Conservation (phyloP, 2,329 filamentous ascomycete genomes). For the Ceratocystis harringtonii region DNA sequence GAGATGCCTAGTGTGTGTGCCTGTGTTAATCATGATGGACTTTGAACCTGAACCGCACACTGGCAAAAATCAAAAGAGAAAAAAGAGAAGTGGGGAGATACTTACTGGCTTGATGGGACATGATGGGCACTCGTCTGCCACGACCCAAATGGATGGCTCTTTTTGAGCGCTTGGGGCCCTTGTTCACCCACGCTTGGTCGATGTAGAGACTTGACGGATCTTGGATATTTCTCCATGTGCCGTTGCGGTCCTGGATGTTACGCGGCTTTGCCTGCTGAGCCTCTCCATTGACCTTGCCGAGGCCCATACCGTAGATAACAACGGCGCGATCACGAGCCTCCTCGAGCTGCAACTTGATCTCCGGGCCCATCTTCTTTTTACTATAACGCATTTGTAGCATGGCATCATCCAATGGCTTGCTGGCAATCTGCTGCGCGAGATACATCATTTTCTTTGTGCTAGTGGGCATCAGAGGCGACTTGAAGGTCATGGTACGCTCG, state of each 20-base stretch:
- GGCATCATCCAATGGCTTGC: conserved; percentile 88
- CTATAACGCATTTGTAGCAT: conserved; percentile 90
- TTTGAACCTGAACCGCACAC: background rate
- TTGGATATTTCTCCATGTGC: conserved; percentile 52
- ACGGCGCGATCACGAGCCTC: conserved; percentile 70
- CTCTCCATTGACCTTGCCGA: conserved; percentile 34
- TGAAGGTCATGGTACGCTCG: conserved; percentile 40
- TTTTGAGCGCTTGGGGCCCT: conserved; percentile 45
- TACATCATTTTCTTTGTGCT: conserved; percentile 83
- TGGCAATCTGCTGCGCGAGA: conserved; percentile 73
- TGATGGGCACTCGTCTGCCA: conserved; percentile 52
- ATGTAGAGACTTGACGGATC: conserved; percentile 80
- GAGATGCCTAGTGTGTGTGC: conserved; percentile 45
- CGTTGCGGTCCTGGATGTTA: conserved; percentile 59
- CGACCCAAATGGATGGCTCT: conserved; percentile 59
- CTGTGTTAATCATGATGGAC: conserved; percentile 18
- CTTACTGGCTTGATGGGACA: conserved; percentile 61
- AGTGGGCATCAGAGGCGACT: conserved; percentile 63
- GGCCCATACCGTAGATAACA: conserved; percentile 69
- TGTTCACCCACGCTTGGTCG: conserved; percentile 82
- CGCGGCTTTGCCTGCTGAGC: conserved; percentile 17
- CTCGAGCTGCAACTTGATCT: conserved; percentile 65
- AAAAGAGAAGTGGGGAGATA: conserved; percentile 21
- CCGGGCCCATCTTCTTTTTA: conserved; percentile 78
- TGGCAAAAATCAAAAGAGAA: background rate